These are phyloP conservation scores for Nakaseomyces delphensis DNA, from an alignment of 1,139 yeast species.

Conservation along the genomic window DNA sequence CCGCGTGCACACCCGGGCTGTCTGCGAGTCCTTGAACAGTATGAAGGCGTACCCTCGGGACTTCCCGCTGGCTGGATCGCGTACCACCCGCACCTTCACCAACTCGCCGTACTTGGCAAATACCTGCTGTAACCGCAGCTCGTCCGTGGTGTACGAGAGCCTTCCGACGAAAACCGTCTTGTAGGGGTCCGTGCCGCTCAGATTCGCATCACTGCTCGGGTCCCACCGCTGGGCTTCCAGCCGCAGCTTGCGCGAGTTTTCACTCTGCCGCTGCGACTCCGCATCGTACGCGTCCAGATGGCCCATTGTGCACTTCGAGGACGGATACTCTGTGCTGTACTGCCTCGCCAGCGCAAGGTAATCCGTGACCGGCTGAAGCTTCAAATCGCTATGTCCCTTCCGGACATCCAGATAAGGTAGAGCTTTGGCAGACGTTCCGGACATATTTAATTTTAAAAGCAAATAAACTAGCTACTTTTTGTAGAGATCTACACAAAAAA, in stretches of 20 bases:
- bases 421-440: too few relatives aligned
- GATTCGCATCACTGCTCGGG: conserved; percentile 50
- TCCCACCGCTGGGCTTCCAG: conserved; percentile 36
- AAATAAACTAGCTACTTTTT: too few relatives aligned
- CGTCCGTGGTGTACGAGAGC: conserved; percentile 56
- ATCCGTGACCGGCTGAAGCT: background rate
- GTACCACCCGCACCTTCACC: conserved; percentile 52
- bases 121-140: conserved; percentile 55
- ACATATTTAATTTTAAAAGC: too few relatives aligned
- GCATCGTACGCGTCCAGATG: background rate
- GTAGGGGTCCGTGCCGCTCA: conserved; percentile 61
- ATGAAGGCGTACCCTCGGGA: conserved; percentile 83
- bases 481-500: too few relatives aligned
- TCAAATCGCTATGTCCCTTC: background rate
- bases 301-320: background rate
- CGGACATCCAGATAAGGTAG: background rate
- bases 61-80: conserved; percentile 32
- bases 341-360: background rate
- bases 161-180: conserved; percentile 72
- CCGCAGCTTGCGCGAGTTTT: background rate
- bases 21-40: conserved; percentile 42
- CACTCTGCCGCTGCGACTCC: background rate
- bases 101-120: conserved; percentile 64
- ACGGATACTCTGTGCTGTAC: background rate
- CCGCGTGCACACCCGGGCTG: conserved; percentile 44